Evolutionary conservation across 345 rosid genomes (phyloP), one percentile per base, ranked within the genome.

Genomic region (Melaleuca alternifolia): DNA sequence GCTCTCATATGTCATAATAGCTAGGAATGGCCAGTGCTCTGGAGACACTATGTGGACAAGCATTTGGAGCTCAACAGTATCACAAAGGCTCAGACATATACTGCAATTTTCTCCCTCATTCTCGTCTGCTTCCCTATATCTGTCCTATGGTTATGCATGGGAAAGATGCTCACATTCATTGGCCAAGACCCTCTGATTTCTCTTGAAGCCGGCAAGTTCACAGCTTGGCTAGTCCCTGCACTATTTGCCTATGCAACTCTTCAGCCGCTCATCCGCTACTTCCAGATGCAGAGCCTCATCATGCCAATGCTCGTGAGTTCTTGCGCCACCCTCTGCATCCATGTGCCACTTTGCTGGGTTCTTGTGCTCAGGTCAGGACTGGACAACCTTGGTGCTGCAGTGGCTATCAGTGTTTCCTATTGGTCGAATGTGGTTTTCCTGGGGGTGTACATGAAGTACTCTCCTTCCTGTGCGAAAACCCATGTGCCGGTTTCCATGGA

Each of bases 41-140:
- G 90, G 97, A 93, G 85, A 94, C 97, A 62, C 84, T 94, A 14
- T 94, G 96, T 65, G 97, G 97, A 26, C 95, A 94, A 91, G 91
- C 95, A 44, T 94, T 89, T 85, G 98, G 97, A 52, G 97, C 97
- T 50, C 92, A 89, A 37, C 91, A 92, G 79, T 88, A 92, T 84
- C 85, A 62, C 20, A 92, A 84, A 92, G 84, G 53, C 83, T 76
- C 92, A 89, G 85, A 89, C 91, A 23, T 87, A 87, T 26, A 88
- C 93, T 11, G 93, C 92, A 3, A 89, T 92, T 44, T 88, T 92
- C 86, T 89, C 90, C 37, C 88, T 89, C 24, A 41, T 54, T 44
- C 41, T 92, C n/a, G 84, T 84, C 30, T 89, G 91, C 54, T 50
- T 92, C 52, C 93, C 92, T 77, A 51, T 92, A 48, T 92, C 93